Conservation (phyloP, 1,139 yeast genomes). For the Scheffersomyces titani region DNA sequence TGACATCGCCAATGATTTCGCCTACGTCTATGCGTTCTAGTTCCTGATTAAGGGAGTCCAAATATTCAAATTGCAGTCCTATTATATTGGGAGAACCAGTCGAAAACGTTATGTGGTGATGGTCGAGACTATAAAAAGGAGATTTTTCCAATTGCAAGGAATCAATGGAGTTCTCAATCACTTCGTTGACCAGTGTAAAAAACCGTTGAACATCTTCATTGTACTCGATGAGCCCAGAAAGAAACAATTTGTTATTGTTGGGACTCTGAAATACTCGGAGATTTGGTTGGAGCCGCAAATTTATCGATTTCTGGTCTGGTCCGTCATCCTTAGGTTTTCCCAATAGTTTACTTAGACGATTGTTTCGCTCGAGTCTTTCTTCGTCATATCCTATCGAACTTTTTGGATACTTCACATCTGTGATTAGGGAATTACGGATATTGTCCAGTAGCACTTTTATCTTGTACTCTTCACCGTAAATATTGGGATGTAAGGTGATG, state of each 20-base stretch:
- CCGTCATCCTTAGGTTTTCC: constrained; percentile 5
- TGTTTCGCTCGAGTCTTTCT: constrained; percentile 4
- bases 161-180: constrained; percentile 6
- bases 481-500: constrained; percentile 17
- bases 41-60: constrained; percentile 2
- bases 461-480: constrained; percentile 11
- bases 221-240: constrained; percentile 10
- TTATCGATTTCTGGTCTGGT: constrained; percentile 4
- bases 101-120: constrained; percentile 11
- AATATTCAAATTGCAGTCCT: constrained; percentile 1
- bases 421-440: neutral
- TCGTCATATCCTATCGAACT: constrained; percentile 6
- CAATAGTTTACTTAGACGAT: constrained; percentile 4
- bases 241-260: constrained; percentile 6
- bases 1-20: constrained; percentile 5
- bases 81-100: constrained; percentile 5
- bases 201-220: constrained; percentile 2
- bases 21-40: constrained; percentile 4
- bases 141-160: constrained; percentile 5
- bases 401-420: neutral
- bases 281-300: constrained; percentile 7
- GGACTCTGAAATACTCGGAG: constrained; percentile 6
- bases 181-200: constrained; percentile 6
- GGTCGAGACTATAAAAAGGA: neutral
- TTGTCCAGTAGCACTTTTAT: constrained; percentile 1